Base-by-base conservation (phyloP, 2,329 filamentous ascomycete genomes). In the Ilyonectria mors-panacis region DNA sequence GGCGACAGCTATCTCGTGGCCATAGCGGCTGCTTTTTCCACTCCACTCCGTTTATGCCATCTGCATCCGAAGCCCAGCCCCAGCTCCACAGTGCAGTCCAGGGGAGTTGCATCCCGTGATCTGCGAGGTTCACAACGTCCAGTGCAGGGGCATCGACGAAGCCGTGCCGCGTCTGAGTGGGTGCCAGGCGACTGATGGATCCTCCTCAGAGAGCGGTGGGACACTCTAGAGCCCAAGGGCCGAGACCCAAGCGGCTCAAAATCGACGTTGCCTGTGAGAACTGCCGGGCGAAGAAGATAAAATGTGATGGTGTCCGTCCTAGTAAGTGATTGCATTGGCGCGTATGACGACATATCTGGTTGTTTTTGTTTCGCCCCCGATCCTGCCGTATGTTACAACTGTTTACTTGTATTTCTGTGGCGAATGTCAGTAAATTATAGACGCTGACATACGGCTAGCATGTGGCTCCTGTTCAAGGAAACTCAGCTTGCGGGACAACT, bases 181-280 rank as follows among this genome's bases (percentile, higher is more conserved):
- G 33, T 35, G 26, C 10, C 10, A 4, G 17, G 9, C 7, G 9
- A 3, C 48, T 10, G 6, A 72, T 72, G 70, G 70, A 72, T 33
- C 70, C 70, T 65, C 67, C 67, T 4, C 62, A 54, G 60, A 59
- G 57, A 33, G 21, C 37, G 21, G 39, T 28, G 17, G 47, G 60
- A 17, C 42, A 42, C 15, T 30, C 65, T 28, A 63, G 23, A 30
- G 37, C 45, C 28, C 64, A 59, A 4, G 61, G 59, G 30, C 50
- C 70, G 69, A 68, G 70, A 47, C 62, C 68, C 0, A 84, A 84
- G 66, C 76, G 82, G n/a, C 78, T 82, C 59, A 84, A 84, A 66
- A 82, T 84, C 26, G 77, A 82, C 35, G 76, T 84, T 10, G 83
- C 83, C 3, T 85, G 83, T 65, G 79, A 84, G 55, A 78, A 78